Evolutionary conservation across 345 rosid species (phyloP).

Genomic region (Rhodamnia rubescens): DNA sequence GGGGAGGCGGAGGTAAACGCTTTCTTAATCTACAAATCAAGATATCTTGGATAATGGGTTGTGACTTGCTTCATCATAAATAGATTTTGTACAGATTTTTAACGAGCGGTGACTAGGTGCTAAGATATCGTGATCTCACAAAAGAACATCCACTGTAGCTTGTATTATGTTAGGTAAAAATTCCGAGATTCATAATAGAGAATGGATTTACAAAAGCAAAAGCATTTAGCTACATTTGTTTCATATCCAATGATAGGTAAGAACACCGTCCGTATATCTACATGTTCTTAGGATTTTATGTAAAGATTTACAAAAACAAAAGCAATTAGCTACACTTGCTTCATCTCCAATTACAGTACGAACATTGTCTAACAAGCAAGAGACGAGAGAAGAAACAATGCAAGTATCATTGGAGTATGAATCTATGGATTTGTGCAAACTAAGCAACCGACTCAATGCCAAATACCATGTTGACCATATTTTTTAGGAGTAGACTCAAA

Average conservation of each 20-base stretch:
- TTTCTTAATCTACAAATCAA: too few species aligned
- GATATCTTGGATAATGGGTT: too few species aligned
- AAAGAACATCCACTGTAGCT: not conserved
- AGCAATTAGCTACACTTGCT: not conserved
- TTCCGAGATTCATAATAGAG: not conserved
- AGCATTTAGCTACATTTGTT: not conserved
- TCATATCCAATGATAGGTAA: not conserved
- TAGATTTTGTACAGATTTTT: too few species aligned
- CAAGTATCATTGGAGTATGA: too few species aligned
- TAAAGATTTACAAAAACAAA: not conserved
- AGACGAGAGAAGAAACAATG: not conserved
- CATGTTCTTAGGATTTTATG: not conserved
- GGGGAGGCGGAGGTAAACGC: too few species aligned
- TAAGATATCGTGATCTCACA: not conserved
- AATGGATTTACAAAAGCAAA: not conserved
- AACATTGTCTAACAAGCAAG: not conserved
- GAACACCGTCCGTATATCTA: not conserved
- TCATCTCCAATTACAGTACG: not conserved
- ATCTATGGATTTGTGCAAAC: not conserved
- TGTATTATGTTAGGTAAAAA: not conserved
- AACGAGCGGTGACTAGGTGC: not conserved
- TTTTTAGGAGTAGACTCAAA: not conserved
- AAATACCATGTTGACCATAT: not conserved
- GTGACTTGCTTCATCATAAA: too few species aligned
- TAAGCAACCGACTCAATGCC: not conserved